Evolutionary conservation across 768 basidiomycete genomes (phyloP), one percentile per base, ranked within the genome.

Genomic region (Boletus sp.): DNA sequence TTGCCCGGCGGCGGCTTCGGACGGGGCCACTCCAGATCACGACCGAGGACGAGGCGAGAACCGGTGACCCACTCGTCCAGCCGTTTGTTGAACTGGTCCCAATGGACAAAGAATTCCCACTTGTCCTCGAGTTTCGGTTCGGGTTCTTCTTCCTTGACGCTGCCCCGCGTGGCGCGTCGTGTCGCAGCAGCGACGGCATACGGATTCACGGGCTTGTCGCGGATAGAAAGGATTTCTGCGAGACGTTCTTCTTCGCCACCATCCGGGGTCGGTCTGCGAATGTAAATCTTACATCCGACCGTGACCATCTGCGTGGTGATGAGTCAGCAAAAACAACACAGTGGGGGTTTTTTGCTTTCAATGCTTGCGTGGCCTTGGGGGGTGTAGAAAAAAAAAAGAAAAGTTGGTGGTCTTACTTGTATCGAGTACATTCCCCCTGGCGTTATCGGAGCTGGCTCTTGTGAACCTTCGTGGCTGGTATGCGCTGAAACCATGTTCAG

Each of bases 21-120:
- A 55, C 91, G 90, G 3, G 97, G 96, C 93, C 92, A 96, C 72
- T 98, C 94, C 59, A 99, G 80, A 66, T 97, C 94, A 59, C 87
- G 81, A 55, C 75, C 79, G 42, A 95, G 77, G 39, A 98, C 81
- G 53, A 99, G 81, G 38, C 96, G 84, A 1, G 90, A 87, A 15
- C 90, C 92, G 14, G 88, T 75, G 23, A 99, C 88, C 97, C 97
- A 99, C 51, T 97, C 97, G 68, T 99, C 97, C 38, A 98, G 78
- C 58, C 97, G 94, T 71, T 99, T 99, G 78, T 99, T 99, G 81
- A 98, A 98, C 60, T 92, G 85, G 63, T 98, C 93, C 87, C 96
- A 99, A 67, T 99, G 97, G 19, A 98, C 93, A 66, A 98, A 99
- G 77, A 85, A 98, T 71, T 98, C 95, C 70, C 83, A 82, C 63